A percentile compares a stretch with the other conserved stretches of the same genome.
Evolutionary conservation across 1,284 basidiomycete species (phyloP).

Genomic region (Cutaneotrichosporon mucoides): DNA sequence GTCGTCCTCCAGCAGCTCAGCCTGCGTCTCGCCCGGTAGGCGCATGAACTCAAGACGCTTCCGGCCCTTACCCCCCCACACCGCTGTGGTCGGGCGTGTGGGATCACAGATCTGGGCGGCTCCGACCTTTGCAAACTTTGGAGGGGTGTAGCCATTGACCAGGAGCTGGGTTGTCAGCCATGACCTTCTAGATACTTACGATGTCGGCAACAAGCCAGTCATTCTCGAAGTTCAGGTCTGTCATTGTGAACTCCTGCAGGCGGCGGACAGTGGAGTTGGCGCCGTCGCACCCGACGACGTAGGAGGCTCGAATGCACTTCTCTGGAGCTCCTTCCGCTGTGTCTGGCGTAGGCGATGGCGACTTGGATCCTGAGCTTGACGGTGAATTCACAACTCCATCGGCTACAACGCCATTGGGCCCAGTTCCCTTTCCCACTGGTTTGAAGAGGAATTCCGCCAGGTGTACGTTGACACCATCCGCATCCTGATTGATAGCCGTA

Average conservation of each 20-base stretch:
- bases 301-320: slow-evolving; percentile 9
- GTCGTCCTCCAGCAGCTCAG: slow-evolving; percentile 11
- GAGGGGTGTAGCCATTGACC: slow-evolving; percentile 9
- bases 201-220: slow-evolving; percentile 26
- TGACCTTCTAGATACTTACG: not conserved
- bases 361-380: too few species aligned
- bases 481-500: not conserved
- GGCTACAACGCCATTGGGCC: slow-evolving; percentile 1
- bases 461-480: not conserved
- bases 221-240: slow-evolving; percentile 20
- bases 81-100: slow-evolving; percentile 18
- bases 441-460: slow-evolving; percentile 3
- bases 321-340: not conserved
- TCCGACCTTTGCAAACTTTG: not conserved
- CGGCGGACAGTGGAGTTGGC: slow-evolving; percentile 24
- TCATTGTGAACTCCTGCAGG: slow-evolving; percentile 8
- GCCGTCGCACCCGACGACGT: slow-evolving; percentile 23
- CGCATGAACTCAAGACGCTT: slow-evolving; percentile 26
- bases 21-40: slow-evolving; percentile 11
- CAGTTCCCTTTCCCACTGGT: not conserved
- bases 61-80: slow-evolving; percentile 17
- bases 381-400: not conserved
- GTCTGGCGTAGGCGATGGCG: too few species aligned
- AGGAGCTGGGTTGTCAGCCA: slow-evolving; percentile 10
- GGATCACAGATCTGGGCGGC: slow-evolving; percentile 24